Percentiles rank a stretch among this genome's conserved stretches.
These are phyloP conservation scores for Sarocladium strictum DNA, from an alignment of 2,329 filamentous ascomycete species.

Conservation along the genomic window DNA sequence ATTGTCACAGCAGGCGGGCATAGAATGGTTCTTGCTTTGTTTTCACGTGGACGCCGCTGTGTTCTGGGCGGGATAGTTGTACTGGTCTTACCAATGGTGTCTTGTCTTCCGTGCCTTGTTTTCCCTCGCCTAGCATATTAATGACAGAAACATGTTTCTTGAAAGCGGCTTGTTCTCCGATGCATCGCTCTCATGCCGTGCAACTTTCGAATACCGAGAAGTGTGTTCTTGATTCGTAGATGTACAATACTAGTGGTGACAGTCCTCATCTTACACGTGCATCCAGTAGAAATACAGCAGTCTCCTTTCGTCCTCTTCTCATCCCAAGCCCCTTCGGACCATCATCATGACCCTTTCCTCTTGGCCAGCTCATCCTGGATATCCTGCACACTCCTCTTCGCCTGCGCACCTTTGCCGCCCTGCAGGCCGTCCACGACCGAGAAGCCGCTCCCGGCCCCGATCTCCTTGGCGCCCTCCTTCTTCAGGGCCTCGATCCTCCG, in stretches of 20 bases:
- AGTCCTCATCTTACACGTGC: not conserved
- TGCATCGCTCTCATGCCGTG: too few species aligned
- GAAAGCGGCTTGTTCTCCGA: too few species aligned
- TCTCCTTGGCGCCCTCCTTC: slow-evolving; percentile 62
- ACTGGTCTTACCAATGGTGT: not conserved
- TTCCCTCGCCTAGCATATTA: not conserved
- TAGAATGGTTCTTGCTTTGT: not conserved
- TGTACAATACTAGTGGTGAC: slow-evolving; percentile 1
- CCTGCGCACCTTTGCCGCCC: slow-evolving; percentile 8
- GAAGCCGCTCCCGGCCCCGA: slow-evolving; percentile 38
- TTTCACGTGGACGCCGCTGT: not conserved
- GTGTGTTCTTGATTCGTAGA: slow-evolving; percentile 5
- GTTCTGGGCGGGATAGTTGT: not conserved
- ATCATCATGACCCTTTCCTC: slow-evolving; percentile 23
- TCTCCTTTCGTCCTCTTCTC: not conserved
- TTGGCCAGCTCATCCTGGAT: slow-evolving; percentile 34
- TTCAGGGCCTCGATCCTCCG: slow-evolving; percentile 70
- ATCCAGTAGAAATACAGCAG: not conserved
- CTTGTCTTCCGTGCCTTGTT: slow-evolving; percentile 1
- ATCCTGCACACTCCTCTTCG: slow-evolving; percentile 26
- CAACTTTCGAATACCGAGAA: not conserved
- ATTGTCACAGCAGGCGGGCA: slow-evolving; percentile 8
- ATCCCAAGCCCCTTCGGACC: not conserved
- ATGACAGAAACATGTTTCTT: slow-evolving; percentile 3
- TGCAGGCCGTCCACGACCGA: slow-evolving; percentile 24